Percentiles rank a stretch among this genome's conserved stretches.
These are phyloP conservation scores for Phytophthora lateralis DNA, from an alignment of 352 stramenopile species.

Conservation along the genomic window DNA sequence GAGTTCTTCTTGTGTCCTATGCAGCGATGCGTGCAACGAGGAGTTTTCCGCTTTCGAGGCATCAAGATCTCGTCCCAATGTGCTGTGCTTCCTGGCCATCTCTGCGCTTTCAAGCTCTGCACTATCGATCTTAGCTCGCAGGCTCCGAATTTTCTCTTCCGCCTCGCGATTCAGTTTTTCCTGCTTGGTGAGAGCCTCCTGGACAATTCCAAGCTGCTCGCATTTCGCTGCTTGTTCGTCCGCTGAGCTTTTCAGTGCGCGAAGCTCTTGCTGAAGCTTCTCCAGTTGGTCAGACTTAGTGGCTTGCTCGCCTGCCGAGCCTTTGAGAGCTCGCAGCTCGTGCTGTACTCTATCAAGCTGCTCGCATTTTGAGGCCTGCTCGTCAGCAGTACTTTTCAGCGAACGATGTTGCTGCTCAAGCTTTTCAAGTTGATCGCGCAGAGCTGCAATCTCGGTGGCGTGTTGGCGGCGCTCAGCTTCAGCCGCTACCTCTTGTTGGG, in stretches of 20 bases:
- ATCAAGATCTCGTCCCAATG: slow-evolving; percentile 18
- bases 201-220: slow-evolving; percentile 11
- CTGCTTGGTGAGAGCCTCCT: slow-evolving; percentile 23
- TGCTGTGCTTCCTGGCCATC: slow-evolving; percentile 7
- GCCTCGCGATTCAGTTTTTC: slow-evolving; percentile 20
- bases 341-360: slow-evolving; percentile 32
- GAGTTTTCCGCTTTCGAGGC: slow-evolving; percentile 19
- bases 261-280: slow-evolving; percentile 29
- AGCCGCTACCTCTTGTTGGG: slow-evolving; percentile 14
- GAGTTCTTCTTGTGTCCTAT: slow-evolving; percentile 22
- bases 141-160: slow-evolving; percentile 20
- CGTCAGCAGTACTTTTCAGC: slow-evolving; percentile 14
- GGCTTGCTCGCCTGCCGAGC: slow-evolving; percentile 13
- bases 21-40: slow-evolving; percentile 6
- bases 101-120: slow-evolving; percentile 11
- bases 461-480: slow-evolving; percentile 13
- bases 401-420: slow-evolving; percentile 27
- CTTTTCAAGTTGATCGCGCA: slow-evolving; percentile 25
- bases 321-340: slow-evolving; percentile 17
- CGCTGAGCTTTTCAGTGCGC: slow-evolving; percentile 9
- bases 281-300: slow-evolving; percentile 19
- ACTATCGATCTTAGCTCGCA: slow-evolving; percentile 21
- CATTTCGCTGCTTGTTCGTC: slow-evolving; percentile 18
- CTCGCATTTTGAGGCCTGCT: slow-evolving; percentile 20
- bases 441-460: slow-evolving; percentile 11